A percentile compares a stretch with the other conserved stretches of the same genome.
phyloP scores from a whole-genome alignment of 2,329 filamentous ascomycete species.

The Fusarium avenaceum region DNA sequence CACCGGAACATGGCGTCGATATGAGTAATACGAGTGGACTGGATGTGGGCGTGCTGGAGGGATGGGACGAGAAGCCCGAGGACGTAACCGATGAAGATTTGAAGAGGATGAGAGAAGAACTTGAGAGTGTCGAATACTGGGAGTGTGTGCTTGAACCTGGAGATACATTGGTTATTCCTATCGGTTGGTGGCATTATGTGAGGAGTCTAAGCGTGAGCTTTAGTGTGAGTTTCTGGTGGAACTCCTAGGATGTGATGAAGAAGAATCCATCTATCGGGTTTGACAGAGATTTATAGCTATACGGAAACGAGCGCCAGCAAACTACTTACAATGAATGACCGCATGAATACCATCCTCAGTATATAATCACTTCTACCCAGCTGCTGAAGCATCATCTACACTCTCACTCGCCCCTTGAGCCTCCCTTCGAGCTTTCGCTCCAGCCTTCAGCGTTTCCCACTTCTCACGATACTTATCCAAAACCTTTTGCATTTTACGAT shows the following conservation, averaged over 20 bases:
- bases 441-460: conserved; percentile 73
- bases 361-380: conserved; percentile 28
- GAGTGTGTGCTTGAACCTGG: conserved; percentile 86
- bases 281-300: neutral
- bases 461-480: conserved; percentile 71
- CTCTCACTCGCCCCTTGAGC: conserved; percentile 56
- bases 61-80: conserved; percentile 62
- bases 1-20: conserved; percentile 78
- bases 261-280: neutral
- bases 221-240: conserved; percentile 98
- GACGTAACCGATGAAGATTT: conserved; percentile 52
- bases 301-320: neutral
- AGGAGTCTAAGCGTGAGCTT: conserved; percentile 87
- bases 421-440: conserved; percentile 68
- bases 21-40: conserved; percentile 92
- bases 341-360: neutral
- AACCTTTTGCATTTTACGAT: conserved; percentile 68
- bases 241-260: conserved; percentile 54
- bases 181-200: conserved; percentile 99
- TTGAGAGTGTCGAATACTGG: conserved; percentile 73
- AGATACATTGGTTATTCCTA: conserved; percentile 88
- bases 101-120: conserved; percentile 59
- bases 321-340: neutral
- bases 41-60: conserved; percentile 80
- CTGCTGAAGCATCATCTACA: conserved; percentile 52